Evolutionary conservation across 345 rosid genomes (phyloP), one percentile per base, ranked within the genome.

Genomic region (Reutealis trisperma): DNA sequence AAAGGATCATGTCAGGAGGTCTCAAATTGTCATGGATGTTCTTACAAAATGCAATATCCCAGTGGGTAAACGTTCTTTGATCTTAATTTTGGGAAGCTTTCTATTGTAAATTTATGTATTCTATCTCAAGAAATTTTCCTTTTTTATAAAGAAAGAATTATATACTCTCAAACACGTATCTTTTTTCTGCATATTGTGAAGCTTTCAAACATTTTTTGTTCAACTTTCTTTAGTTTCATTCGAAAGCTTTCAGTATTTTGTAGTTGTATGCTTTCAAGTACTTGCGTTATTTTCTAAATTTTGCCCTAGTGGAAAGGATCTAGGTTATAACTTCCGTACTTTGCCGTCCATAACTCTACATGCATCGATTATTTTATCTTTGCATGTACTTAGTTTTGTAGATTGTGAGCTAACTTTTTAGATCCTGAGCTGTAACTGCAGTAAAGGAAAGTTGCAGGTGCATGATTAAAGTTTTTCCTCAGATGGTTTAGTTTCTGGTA

Each of bases 1-100:
- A 30, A 80, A 77, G 76, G 67, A 67, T 67, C 78, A 63, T 57
- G 75, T 75, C 75, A 79, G 76, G 60, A 83, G 88, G 79, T 86
- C 90, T 60, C 82, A 87, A 69, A 75, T 85, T 72, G 84, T 89
- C 55, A 71, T 65, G 42, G 88, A 93, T 82, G 87, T 93, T 85
- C 93, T 93, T 9, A 78, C 67, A 45, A 86, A 90, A 72, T 93
- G 97, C 94, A 88, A 90, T 86, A 91, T 93, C 75, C 98, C 97
- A 61, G 98, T 93, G 78, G 73, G 92, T 87, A 79, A 80, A 78
- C 79, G 60, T 70, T 77, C 32, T 69, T 67, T 59, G 5, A 66
- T 22, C 73, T 51, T 30, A 25, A 13, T 47, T 42, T 67, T 49
- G 45, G 6, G n/a, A 18, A 52, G 19, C 3, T 52, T 52, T 52